A percentile compares a stretch with the other conserved stretches of the same genome.
These are phyloP conservation scores for Collybia nuda DNA, from an alignment of 768 basidiomycete genomes.

Conservation along the genomic window DNA sequence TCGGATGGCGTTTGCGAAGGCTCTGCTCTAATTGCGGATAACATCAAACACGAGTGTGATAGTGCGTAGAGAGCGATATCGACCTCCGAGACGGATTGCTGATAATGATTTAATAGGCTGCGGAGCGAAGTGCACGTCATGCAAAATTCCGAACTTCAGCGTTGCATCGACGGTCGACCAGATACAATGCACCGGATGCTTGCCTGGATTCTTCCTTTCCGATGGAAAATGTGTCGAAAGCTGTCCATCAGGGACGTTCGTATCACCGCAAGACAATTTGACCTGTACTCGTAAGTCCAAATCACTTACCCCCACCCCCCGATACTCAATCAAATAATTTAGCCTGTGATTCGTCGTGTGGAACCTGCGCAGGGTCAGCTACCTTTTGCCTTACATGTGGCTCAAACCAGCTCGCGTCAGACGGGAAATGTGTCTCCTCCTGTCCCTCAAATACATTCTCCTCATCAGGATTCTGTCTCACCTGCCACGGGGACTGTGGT, in stretches of 20 bases:
- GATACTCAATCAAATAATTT: conserved; percentile 4
- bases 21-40: conserved; percentile 69
- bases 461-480: conserved; percentile 60
- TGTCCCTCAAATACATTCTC: conserved; percentile 74
- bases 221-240: conserved; percentile 65
- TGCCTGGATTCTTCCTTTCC: conserved; percentile 74
- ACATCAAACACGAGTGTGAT: conserved; percentile 77
- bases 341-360: conserved; percentile 58
- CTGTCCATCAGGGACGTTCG: conserved; percentile 75
- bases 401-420: conserved; percentile 62
- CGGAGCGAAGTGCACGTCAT: conserved; percentile 75
- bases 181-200: conserved; percentile 73
- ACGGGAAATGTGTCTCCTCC: conserved; percentile 68
- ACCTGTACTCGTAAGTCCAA: conserved; percentile 67
- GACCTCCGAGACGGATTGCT: no score
- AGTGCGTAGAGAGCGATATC: conserved; percentile 42
- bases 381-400: conserved; percentile 75
- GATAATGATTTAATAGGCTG: conserved; percentile 46
- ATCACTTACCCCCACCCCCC: not conserved
- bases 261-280: conserved; percentile 67
- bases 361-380: conserved; percentile 65
- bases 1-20: conserved; percentile 70
- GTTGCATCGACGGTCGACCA: conserved; percentile 63
- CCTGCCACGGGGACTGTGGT: conserved; percentile 82
- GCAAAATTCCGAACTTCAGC: conserved; percentile 72